These are phyloP conservation scores for Candida tibetensis DNA, from an alignment of 805 yeast genomes.

Conservation along the genomic window DNA sequence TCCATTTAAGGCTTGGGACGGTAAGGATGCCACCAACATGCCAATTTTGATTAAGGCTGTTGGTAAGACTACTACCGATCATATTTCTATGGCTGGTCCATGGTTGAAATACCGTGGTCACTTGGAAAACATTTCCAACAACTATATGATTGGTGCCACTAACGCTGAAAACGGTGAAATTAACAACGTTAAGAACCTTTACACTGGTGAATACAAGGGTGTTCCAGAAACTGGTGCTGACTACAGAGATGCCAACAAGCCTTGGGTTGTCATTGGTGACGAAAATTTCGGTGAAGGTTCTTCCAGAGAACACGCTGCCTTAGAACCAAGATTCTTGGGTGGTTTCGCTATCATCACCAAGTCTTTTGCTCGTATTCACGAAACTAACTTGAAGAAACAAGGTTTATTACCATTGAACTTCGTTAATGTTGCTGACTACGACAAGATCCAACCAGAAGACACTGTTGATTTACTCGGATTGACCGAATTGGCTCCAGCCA, in stretches of 20 bases:
- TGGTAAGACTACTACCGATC: slow-evolving; percentile 99
- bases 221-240: slow-evolving; percentile 96
- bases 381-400: slow-evolving; percentile 99
- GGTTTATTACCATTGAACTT: slow-evolving; percentile 98
- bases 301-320: slow-evolving; percentile 99
- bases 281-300: slow-evolving; percentile 99
- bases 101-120: slow-evolving; percentile 99
- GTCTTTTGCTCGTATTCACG: slow-evolving; percentile 98
- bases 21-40: slow-evolving; percentile 83
- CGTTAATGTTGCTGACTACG: slow-evolving; percentile 84
- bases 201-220: slow-evolving; percentile 89
- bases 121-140: slow-evolving; percentile 96
- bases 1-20: slow-evolving; percentile 96
- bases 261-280: slow-evolving; percentile 97
- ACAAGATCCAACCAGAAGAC: slow-evolving; percentile 88
- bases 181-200: slow-evolving; percentile 82
- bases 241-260: slow-evolving; percentile 89
- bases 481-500: slow-evolving; percentile 87
- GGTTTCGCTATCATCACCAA: slow-evolving; percentile 97
- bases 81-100: slow-evolving; percentile 99
- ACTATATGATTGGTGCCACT: slow-evolving; percentile 99
- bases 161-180: slow-evolving; percentile 96
- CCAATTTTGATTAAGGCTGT: slow-evolving; percentile 95
- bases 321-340: slow-evolving; percentile 99
- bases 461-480: slow-evolving; percentile 85